Conservation (phyloP, 2,329 filamentous ascomycete species). For the Epicoccum nigrum region DNA sequence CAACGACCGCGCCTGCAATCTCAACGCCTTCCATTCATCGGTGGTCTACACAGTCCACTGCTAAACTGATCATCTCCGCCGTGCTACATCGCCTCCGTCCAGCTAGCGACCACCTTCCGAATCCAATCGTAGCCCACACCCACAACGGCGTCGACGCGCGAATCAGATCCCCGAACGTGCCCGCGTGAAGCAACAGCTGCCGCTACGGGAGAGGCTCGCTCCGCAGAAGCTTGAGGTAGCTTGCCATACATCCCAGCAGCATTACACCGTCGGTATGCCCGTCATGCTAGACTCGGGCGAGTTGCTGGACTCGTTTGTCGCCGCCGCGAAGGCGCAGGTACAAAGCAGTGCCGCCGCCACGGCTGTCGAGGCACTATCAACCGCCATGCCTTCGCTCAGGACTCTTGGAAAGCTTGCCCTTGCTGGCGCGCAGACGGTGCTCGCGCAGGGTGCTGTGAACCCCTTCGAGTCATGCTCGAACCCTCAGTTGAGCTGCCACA, state of each 20-base stretch:
- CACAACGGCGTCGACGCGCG: conserved; percentile 13
- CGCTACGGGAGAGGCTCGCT: conserved; percentile 33
- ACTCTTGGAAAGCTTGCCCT: conserved; percentile 47
- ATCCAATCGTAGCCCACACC: conserved; percentile 19
- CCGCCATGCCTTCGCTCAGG: conserved; percentile 43
- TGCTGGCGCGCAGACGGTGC: conserved; percentile 27
- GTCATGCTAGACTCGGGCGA: conserved; percentile 31
- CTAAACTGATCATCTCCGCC: background rate
- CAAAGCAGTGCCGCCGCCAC: conserved; percentile 33
- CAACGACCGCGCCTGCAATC: background rate
- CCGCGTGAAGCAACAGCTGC: conserved; percentile 29
- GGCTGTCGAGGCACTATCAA: conserved; percentile 30
- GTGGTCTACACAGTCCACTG: background rate
- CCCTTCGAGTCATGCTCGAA: conserved; percentile 41
- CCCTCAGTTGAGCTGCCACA: conserved; percentile 66
- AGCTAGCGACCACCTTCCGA: conserved; percentile 27
- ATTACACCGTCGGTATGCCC: conserved; percentile 21
- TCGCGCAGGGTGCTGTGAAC: conserved; percentile 23
- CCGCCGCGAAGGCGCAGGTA: conserved; percentile 23
- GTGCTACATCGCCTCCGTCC: background rate
- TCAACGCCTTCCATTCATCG: background rate
- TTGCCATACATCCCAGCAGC: conserved; percentile 9
- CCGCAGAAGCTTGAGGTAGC: conserved; percentile 39
- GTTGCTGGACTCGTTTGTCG: conserved; percentile 11
- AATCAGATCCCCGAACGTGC: conserved; percentile 29